Percentiles rank a stretch among this genome's conserved stretches.
Conservation (phyloP, 2,329 filamentous ascomycete genomes). For the Xylaria digitata region DNA sequence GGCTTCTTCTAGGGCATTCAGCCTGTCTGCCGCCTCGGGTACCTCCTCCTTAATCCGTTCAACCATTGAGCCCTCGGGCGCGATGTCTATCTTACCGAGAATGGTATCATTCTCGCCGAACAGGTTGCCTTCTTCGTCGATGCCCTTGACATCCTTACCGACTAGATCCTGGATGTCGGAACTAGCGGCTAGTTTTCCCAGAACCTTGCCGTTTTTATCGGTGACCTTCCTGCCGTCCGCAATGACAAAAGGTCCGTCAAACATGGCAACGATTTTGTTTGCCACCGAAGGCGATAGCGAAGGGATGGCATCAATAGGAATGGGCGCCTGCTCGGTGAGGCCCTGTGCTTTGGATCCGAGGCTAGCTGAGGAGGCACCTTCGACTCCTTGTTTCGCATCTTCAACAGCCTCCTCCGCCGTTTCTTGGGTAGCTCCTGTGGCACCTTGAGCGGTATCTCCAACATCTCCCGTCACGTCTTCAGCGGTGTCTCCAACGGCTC, state of each 20-base stretch:
- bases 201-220: conserved; percentile 67
- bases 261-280: conserved; percentile 58
- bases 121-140: conserved; percentile 73
- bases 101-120: conserved; percentile 72
- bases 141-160: conserved; percentile 73
- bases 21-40: conserved; percentile 51
- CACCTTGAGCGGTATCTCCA: conserved; percentile 32
- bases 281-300: conserved; percentile 56
- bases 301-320: conserved; percentile 53
- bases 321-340: conserved; percentile 37
- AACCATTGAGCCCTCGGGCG: conserved; percentile 57
- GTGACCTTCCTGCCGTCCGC: conserved; percentile 68
- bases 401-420: conserved; percentile 35
- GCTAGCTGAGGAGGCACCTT: conserved; percentile 34
- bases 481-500: conserved; percentile 38
- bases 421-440: conserved; percentile 39
- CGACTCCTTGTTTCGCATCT: conserved; percentile 38
- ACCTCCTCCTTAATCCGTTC: conserved; percentile 48
- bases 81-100: conserved; percentile 68
- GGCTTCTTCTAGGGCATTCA: conserved; percentile 57
- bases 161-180: conserved; percentile 55
- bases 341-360: conserved; percentile 39
- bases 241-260: conserved; percentile 61
- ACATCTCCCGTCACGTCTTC: conserved; percentile 44
- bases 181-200: conserved; percentile 56